Evolutionary conservation across 2,329 filamentous ascomycete species (phyloP).

Genomic region (Sarocladiaceae sp.): DNA sequence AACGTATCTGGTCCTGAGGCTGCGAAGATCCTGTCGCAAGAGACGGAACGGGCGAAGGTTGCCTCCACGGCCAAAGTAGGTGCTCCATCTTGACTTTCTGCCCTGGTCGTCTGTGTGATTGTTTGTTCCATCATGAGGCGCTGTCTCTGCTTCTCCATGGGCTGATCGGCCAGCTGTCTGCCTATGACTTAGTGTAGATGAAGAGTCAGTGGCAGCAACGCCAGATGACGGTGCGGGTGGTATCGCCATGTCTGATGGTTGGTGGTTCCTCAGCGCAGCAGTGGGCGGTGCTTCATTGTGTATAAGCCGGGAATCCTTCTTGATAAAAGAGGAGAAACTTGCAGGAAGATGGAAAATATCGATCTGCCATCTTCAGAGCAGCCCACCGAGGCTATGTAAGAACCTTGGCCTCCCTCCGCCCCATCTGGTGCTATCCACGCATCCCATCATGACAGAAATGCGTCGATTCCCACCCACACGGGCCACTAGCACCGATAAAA

Average conservation of each 20-base stretch:
- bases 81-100: slow-evolving; percentile 6
- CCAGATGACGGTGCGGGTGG: background rate
- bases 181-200: background rate
- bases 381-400: background rate
- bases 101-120: background rate
- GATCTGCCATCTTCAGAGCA: no score
- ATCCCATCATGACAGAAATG: background rate
- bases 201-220: background rate
- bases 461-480: background rate
- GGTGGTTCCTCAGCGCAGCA: background rate
- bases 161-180: background rate
- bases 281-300: no score
- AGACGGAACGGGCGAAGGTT: slow-evolving; percentile 47
- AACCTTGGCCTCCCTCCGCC: background rate
- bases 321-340: no score
- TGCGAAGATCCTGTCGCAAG: slow-evolving; percentile 40
- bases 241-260: background rate
- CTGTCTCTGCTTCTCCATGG: background rate
- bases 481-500: background rate
- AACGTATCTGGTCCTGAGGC: slow-evolving; percentile 38
- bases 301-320: no score
- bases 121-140: background rate
- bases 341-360: background rate
- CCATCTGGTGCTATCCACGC: background rate
- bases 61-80: slow-evolving; percentile 29